phyloP scores from a whole-genome alignment of 1,139 yeast genomes.

The Meyerozyma elateridarum region DNA sequence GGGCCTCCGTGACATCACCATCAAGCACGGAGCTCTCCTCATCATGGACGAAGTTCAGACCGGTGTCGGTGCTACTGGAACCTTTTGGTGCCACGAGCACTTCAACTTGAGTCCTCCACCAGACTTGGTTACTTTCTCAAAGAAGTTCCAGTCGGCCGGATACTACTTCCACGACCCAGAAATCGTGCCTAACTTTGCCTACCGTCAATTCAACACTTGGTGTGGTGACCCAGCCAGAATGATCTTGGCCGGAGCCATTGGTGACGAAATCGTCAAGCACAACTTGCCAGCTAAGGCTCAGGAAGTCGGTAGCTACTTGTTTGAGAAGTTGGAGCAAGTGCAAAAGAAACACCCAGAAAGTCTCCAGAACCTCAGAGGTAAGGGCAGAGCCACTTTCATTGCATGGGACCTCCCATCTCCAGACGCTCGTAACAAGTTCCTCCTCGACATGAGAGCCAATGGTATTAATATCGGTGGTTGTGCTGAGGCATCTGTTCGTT shows the following conservation, averaged over 20 bases:
- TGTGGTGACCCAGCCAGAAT: slow-evolving; percentile 85
- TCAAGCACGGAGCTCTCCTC: slow-evolving; percentile 61
- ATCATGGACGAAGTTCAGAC: slow-evolving; percentile 85
- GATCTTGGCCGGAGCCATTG: slow-evolving; percentile 66
- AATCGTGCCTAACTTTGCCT: slow-evolving; percentile 64
- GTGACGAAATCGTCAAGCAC: slow-evolving; percentile 56
- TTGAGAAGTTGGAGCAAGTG: slow-evolving; percentile 44
- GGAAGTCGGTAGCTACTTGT: slow-evolving; percentile 62
- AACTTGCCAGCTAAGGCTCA: slow-evolving; percentile 52
- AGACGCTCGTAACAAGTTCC: slow-evolving; percentile 53
- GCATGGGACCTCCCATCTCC: slow-evolving; percentile 66
- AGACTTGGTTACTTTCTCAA: slow-evolving; percentile 78
- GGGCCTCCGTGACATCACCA: slow-evolving; percentile 67
- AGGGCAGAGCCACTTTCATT: slow-evolving; percentile 69
- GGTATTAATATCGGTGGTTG: slow-evolving; percentile 84
- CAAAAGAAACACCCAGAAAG: slow-evolving; percentile 48
- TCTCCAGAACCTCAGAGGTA: slow-evolving; percentile 63
- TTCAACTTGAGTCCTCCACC: slow-evolving; percentile 70
- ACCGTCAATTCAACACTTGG: slow-evolving; percentile 89
- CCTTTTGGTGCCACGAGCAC: slow-evolving; percentile 84
- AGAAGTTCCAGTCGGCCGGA: slow-evolving; percentile 85
- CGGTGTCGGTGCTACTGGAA: slow-evolving; percentile 84
- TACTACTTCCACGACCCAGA: slow-evolving; percentile 71
- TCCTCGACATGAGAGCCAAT: slow-evolving; percentile 47
- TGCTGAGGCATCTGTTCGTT: slow-evolving; percentile 67